phyloP scores from a whole-genome alignment of 176 grass and related monocot genomes.

The Guadua angustifolia region DNA sequence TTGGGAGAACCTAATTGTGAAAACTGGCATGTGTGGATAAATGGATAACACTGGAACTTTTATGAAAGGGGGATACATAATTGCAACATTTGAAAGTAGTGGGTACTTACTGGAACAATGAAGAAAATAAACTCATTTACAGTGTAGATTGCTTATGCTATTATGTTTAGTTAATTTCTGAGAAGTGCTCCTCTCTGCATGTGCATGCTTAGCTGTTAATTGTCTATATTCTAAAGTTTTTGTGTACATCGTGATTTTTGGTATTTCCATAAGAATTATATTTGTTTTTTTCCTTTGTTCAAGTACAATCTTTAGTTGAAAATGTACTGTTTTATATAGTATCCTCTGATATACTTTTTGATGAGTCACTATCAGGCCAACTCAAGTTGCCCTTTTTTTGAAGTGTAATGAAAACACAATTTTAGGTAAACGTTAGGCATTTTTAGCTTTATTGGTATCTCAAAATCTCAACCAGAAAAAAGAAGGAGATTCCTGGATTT shows the following conservation, averaged over 20 bases:
- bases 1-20: slow-evolving; percentile 8
- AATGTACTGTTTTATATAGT: not conserved
- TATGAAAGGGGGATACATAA: slow-evolving; percentile 3
- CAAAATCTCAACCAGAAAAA: slow-evolving; percentile 12
- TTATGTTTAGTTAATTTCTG: not conserved
- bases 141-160: slow-evolving; percentile 24
- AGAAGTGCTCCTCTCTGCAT: slow-evolving; percentile 21
- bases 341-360: slow-evolving; percentile 18
- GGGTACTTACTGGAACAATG: not conserved
- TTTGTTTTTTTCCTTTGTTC: not conserved
- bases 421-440: slow-evolving; percentile 28
- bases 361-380: not conserved
- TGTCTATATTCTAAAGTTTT: slow-evolving; percentile 11
- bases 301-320: slow-evolving; percentile 29
- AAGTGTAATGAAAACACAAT: slow-evolving; percentile 20
- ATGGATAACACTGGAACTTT: slow-evolving; percentile 26
- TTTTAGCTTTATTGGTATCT: slow-evolving; percentile 32
- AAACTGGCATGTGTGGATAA: not conserved
- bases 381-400: not conserved
- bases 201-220: not conserved
- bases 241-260: slow-evolving; percentile 19
- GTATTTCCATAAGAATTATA: not conserved
- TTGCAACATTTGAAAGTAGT: not conserved
- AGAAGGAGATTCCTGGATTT: slow-evolving; percentile 17
- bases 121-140: slow-evolving; percentile 16